phyloP scores from a whole-genome alignment of 2,329 filamentous ascomycete genomes.

The Apiospora kogelbergensis region DNA sequence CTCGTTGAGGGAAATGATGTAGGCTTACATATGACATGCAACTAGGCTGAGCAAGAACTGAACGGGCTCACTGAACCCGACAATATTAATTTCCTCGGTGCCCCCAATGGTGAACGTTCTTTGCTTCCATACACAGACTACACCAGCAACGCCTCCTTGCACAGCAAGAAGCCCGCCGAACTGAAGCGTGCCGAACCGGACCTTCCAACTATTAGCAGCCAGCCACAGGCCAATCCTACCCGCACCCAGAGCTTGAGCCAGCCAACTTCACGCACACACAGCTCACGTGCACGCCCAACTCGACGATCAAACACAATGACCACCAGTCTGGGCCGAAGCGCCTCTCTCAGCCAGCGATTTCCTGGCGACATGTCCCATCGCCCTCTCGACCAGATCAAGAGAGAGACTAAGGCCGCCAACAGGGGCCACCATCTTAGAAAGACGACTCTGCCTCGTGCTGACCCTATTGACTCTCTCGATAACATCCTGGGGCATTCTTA shows the following conservation, averaged over 20 bases:
- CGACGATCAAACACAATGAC: neutral
- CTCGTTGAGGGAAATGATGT: neutral
- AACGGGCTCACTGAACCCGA: neutral
- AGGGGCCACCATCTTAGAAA: constrained; percentile 66
- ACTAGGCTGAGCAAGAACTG: neutral
- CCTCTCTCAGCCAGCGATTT: constrained; percentile 58
- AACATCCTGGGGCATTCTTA: constrained; percentile 62
- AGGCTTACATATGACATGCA: constrained; percentile 5
- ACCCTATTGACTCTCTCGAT: constrained; percentile 81
- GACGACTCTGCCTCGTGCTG: constrained; percentile 65
- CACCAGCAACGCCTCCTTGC: neutral
- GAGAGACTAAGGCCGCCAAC: constrained; percentile 64
- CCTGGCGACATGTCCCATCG: constrained; percentile 65
- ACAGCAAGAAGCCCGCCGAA: neutral
- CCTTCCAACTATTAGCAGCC: neutral
- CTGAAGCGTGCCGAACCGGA: too few species aligned
- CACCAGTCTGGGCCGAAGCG: neutral
- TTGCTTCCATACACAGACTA: too few species aligned
- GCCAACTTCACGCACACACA: neutral
- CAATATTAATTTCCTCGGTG: neutral
- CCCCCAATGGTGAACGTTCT: neutral
- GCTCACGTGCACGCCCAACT: neutral
- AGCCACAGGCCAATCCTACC: neutral
- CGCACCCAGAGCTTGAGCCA: neutral
- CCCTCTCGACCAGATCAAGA: constrained; percentile 66